A percentile compares a stretch with the other conserved stretches of the same genome.
Evolutionary conservation across 169 alveolate species (phyloP).

Genomic region (Plasmodium reichenowi): DNA sequence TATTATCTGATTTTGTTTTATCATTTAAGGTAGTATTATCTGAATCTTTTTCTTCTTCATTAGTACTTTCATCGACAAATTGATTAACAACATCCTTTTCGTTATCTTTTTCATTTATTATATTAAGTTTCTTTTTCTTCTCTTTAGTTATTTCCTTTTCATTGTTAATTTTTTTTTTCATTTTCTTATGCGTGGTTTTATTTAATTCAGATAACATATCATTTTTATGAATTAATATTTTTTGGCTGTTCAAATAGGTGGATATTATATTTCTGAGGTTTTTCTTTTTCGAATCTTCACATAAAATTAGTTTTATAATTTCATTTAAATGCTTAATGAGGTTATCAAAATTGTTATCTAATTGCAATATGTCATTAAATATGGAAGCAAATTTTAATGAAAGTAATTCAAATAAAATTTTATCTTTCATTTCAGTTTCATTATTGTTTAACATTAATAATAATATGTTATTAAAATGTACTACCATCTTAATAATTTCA

Average conservation of each 20-base stretch:
- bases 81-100: not conserved
- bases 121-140: not conserved
- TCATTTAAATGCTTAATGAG: constrained; percentile 48
- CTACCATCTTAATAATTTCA: constrained; percentile 62
- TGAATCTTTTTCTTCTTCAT: not conserved
- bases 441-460: constrained; percentile 44
- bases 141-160: not conserved
- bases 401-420: constrained; percentile 39
- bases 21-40: not conserved
- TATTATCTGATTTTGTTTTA: not conserved
- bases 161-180: not conserved
- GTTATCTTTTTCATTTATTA: not conserved
- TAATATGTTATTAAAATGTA: constrained; percentile 65
- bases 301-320: constrained; percentile 38
- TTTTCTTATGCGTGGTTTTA: not conserved
- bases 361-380: constrained; percentile 39
- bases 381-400: constrained; percentile 42
- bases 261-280: constrained; percentile 32
- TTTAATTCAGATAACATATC: constrained; percentile 38
- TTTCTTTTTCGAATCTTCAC: constrained; percentile 20
- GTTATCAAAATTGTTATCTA: constrained; percentile 30
- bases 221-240: constrained; percentile 35
- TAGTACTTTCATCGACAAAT: not conserved
- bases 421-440: constrained; percentile 23
- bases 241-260: constrained; percentile 16